These are phyloP conservation scores for Gossypium trilobum DNA, from an alignment of 441 rosid species.

Conservation along the genomic window DNA sequence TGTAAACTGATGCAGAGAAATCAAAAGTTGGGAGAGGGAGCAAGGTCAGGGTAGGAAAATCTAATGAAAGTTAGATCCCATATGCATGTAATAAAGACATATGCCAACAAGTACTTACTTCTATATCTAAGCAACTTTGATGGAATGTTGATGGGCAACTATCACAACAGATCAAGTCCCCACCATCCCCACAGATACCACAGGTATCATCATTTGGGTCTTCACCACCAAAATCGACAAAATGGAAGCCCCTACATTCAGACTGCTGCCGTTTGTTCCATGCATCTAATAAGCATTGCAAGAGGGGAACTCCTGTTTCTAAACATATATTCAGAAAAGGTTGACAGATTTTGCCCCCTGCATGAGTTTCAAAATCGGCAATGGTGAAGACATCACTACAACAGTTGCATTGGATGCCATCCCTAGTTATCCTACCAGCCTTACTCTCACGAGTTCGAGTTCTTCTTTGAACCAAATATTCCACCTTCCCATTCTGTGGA, in stretches of 20 bases:
- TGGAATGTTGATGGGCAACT: conserved; percentile 97
- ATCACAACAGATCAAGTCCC: conserved; percentile 86
- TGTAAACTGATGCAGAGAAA: neutral
- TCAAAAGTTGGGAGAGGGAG: neutral
- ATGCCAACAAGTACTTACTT: conserved; percentile 36
- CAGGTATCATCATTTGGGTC: conserved; percentile 51
- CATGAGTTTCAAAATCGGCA: conserved; percentile 58
- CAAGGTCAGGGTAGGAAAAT: neutral
- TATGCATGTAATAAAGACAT: conserved; percentile 6
- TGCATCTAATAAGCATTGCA: conserved; percentile 62
- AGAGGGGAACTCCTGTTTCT: conserved; percentile 57
- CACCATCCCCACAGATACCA: conserved; percentile 98
- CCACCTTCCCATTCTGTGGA: conserved; percentile 50
- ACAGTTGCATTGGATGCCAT: conserved; percentile 77
- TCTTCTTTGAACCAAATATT: conserved; percentile 34
- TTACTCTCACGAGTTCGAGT: conserved; percentile 35
- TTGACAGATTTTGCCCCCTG: conserved; percentile 39
- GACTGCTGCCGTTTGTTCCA: conserved; percentile 64
- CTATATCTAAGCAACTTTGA: conserved; percentile 69
- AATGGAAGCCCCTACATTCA: conserved; percentile 46
- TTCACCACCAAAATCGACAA: conserved; percentile 37
- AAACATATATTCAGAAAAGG: conserved; percentile 54
- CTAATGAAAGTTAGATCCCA: neutral
- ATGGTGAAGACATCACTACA: conserved; percentile 45
- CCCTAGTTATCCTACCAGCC: conserved; percentile 32